These are phyloP conservation scores for Pythium pyrilobum DNA, from an alignment of 352 stramenopile species.

Conservation along the genomic window DNA sequence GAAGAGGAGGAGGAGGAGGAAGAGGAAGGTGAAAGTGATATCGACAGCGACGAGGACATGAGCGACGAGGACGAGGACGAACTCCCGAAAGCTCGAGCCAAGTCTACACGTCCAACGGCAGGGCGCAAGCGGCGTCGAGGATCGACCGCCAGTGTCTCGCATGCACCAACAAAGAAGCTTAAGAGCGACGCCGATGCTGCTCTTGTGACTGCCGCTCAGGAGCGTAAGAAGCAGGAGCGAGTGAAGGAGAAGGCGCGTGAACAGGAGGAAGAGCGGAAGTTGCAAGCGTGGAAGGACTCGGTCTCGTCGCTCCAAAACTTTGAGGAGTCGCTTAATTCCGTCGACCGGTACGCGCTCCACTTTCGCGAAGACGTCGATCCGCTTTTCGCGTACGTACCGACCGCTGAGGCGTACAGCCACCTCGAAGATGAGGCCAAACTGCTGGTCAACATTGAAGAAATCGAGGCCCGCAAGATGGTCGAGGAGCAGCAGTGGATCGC, in stretches of 20 bases:
- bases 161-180: background rate
- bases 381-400: constrained; percentile 71
- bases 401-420: constrained; percentile 64
- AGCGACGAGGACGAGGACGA: constrained; percentile 30
- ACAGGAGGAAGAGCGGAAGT: constrained; percentile 90
- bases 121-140: background rate
- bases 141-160: background rate
- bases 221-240: constrained; percentile 7
- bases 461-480: constrained; percentile 55
- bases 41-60: constrained; percentile 30
- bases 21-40: constrained; percentile 15
- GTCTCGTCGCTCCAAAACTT: constrained; percentile 81
- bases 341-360: constrained; percentile 92
- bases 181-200: background rate
- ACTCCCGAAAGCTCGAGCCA: constrained; percentile 4
- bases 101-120: background rate
- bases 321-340: constrained; percentile 88
- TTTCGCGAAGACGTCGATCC: constrained; percentile 92
- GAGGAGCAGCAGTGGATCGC: constrained; percentile 56
- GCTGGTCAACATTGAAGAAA: constrained; percentile 51
- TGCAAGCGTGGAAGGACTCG: constrained; percentile 82
- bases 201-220: constrained; percentile 1
- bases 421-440: constrained; percentile 13
- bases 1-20: constrained; percentile 25
- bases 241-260: constrained; percentile 43